Conservation (phyloP, 2,329 filamentous ascomycete genomes). For the Ophiostoma piceae region DNA sequence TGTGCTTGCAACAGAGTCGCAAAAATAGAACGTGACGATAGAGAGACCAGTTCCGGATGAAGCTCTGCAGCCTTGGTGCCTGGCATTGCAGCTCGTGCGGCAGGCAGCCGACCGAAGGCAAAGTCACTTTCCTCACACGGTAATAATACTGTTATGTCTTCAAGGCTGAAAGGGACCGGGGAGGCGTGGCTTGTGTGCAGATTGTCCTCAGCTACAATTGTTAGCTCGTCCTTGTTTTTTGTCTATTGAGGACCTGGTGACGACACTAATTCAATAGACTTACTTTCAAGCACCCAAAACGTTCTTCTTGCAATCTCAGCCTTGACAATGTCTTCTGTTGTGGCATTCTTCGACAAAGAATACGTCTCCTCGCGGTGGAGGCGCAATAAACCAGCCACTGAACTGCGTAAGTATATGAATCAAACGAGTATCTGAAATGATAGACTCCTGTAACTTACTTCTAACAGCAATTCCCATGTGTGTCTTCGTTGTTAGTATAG, state of each 20-base stretch:
- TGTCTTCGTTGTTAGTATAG: conserved; percentile 15
- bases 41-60: conserved; percentile 29
- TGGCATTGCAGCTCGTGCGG: conserved; percentile 32
- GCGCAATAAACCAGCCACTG: conserved; percentile 47
- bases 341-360: conserved; percentile 22
- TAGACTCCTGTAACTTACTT: conserved; percentile 27
- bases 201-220: conserved; percentile 31
- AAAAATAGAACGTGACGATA: conserved; percentile 34
- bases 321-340: conserved; percentile 33
- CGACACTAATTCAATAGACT: background rate
- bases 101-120: conserved; percentile 33
- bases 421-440: background rate
- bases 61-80: conserved; percentile 32
- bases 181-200: conserved; percentile 34
- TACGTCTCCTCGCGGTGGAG: conserved; percentile 54
- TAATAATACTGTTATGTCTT: conserved; percentile 35
- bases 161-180: conserved; percentile 32
- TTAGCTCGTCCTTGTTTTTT: background rate
- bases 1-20: conserved; percentile 35
- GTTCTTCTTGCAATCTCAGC: conserved; percentile 35
- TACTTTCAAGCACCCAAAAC: conserved; percentile 36
- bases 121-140: conserved; percentile 37
- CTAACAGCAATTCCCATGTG: conserved; percentile 27
- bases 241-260: background rate
- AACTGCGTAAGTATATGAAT: background rate